These are phyloP conservation scores for Debaryomyces udenii DNA, from an alignment of 1,139 yeast species.

Conservation along the genomic window DNA sequence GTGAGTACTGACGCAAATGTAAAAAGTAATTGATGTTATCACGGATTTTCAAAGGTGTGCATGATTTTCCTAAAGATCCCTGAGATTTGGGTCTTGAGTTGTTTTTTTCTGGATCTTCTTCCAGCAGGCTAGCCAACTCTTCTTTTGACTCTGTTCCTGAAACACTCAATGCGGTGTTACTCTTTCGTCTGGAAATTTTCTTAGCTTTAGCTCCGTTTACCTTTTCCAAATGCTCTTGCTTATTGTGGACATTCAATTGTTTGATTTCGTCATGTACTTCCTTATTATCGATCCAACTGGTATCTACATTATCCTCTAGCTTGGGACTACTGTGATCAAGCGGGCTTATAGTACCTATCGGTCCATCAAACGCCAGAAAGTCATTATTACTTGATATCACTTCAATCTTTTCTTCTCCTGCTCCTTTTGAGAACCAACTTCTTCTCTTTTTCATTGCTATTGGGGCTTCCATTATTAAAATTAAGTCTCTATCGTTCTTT, in stretches of 20 bases:
- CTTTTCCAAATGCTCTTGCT: not conserved
- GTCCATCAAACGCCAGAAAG: not conserved
- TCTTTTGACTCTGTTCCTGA: not conserved
- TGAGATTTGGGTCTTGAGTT: conserved; percentile 1
- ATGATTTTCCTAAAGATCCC: conserved; percentile 15
- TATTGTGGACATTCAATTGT: not conserved
- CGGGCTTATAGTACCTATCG: conserved; percentile 9
- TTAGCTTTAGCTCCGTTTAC: not conserved
- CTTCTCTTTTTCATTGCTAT: conserved; percentile 7
- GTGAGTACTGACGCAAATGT: conserved; percentile 10
- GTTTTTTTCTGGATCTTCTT: not conserved
- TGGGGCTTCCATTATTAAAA: conserved; percentile 5
- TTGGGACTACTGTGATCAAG: conserved; percentile 16
- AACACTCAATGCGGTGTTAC: not conserved
- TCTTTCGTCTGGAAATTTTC: not conserved
- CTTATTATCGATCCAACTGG: conserved; percentile 7
- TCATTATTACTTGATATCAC: conserved; percentile 10
- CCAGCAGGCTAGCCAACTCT: not conserved
- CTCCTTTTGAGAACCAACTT: conserved; percentile 13
- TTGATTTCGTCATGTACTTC: conserved; percentile 5
- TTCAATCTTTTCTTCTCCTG: conserved; percentile 9
- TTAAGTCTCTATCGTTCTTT: conserved; percentile 3
- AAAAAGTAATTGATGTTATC: conserved; percentile 21
- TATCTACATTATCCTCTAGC: conserved; percentile 7
- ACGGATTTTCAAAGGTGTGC: conserved; percentile 24